Evolutionary conservation across 345 rosid genomes (phyloP), one percentile per base, ranked within the genome.

Genomic region (Lumnitzera littorea): DNA sequence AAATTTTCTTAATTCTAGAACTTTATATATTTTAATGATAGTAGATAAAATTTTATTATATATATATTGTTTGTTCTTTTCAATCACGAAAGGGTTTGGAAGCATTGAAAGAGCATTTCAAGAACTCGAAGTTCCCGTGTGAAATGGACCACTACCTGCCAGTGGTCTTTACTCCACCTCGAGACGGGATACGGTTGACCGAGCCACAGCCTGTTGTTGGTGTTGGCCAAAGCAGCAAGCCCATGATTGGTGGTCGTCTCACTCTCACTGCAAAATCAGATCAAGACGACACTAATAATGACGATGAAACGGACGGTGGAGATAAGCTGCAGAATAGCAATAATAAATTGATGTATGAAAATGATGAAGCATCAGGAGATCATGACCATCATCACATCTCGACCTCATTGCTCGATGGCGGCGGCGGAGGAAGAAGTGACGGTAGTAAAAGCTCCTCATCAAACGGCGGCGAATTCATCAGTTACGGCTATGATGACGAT

Each of bases 121-220:
- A 80, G 87, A 83, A 82, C 84, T 79, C 86, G 6, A 90, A 74
- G 79, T 77, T 86, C 62, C 89, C 92, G n/a, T 67, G 81, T 68
- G 86, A 88, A 56, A 70, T 66, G 76, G 87, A 79, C 53, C 77
- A 78, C 56, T 86, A 82, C 68, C 71, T 83, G 59, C 99, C 99
- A 48, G 97, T 86, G 48, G 74, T 86, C 1, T 94, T 91, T 69
- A 65, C 89, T 4, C 99, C 95, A 10, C 95, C 97, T 52, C 80
- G 96, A 49, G 92, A 94, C 51, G 99, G 99, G 23, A 61, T 60
- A 65, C 71, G 63, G 24, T 62, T 78, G 60, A 66, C 86, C 24
- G 86, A 86, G 53, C 92, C 96, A 0, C 70, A 56, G 2, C 67
- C 84, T 14, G 49, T 85, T 0, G 84, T 68, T 58, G 79, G 82